These are phyloP conservation scores for Coelastrella sp. DNA, from an alignment of 139 green algal genomes.

Conservation along the genomic window DNA sequence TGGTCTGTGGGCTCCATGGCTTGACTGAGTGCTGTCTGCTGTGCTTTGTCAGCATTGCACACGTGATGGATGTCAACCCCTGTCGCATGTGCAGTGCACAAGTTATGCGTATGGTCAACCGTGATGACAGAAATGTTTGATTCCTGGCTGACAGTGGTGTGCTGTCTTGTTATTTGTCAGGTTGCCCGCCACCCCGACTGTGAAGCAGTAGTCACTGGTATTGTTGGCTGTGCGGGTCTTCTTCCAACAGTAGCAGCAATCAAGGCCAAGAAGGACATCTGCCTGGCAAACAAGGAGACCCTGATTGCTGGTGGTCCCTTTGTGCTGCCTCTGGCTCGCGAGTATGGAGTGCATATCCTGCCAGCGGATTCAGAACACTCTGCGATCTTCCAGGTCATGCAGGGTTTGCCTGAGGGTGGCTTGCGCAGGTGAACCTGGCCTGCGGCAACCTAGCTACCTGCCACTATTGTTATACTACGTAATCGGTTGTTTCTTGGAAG, in stretches of 20 bases:
- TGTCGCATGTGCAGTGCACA: too few species aligned
- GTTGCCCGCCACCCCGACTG: constrained; percentile 62
- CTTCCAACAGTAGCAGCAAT: constrained; percentile 97
- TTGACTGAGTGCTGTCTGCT: too few species aligned
- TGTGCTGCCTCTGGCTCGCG: constrained; percentile 92
- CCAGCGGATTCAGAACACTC: constrained; percentile 98
- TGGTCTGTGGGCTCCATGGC: too few species aligned
- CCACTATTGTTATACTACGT: too few species aligned
- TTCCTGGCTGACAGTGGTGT: too few species aligned
- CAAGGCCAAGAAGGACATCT: constrained; percentile 96
- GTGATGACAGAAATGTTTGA: too few species aligned
- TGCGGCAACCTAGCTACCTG: too few species aligned
- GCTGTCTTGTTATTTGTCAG: not conserved
- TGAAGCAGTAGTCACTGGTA: constrained; percentile 84
- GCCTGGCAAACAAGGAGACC: constrained; percentile 99
- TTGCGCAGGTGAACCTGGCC: constrained; percentile 68
- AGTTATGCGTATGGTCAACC: too few species aligned
- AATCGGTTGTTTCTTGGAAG: too few species aligned
- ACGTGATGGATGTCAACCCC: too few species aligned
- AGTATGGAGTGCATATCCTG: constrained; percentile 95
- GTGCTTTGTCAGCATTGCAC: too few species aligned
- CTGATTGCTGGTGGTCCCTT: constrained; percentile 96
- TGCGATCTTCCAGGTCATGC: constrained; percentile 95
- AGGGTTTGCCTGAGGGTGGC: constrained; percentile 92
- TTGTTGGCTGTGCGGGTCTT: constrained; percentile 98